phyloP scores from a whole-genome alignment of 225 moss, liverwort and hornwort genomes.

The Asterella californica region DNA sequence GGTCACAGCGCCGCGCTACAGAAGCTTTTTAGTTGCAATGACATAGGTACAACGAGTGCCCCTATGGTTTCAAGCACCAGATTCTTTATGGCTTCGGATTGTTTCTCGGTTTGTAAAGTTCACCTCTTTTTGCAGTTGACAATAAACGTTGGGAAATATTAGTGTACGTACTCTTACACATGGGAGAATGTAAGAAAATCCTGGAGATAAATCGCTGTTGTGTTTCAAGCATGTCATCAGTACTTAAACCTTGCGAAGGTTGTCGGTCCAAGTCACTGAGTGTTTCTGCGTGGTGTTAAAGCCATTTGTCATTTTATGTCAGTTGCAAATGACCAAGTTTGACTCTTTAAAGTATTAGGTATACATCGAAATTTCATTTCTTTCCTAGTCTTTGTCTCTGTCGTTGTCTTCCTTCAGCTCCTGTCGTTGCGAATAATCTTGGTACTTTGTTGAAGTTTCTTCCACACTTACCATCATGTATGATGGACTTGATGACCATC shows the following conservation, averaged over 20 bases:
- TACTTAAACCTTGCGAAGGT: background rate
- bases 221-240: too few species aligned
- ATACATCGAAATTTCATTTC: too few species aligned
- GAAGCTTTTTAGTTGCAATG: constrained; percentile 66
- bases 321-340: too few species aligned
- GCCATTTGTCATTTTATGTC: too few species aligned
- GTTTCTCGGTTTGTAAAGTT: background rate
- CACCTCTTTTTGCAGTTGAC: too few species aligned
- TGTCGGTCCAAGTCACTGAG: background rate
- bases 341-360: too few species aligned
- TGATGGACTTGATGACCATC: background rate
- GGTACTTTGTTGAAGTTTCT: too few species aligned
- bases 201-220: too few species aligned
- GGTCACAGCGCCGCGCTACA: constrained; percentile 88
- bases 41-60: constrained; percentile 51
- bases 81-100: background rate
- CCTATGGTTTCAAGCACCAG: background rate
- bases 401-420: background rate
- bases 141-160: background rate
- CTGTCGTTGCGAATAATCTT: background rate
- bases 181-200: too few species aligned
- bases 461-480: background rate
- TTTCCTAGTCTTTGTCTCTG: background rate
- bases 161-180: background rate
- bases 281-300: background rate